Percentiles rank a stretch among this genome's conserved stretches.
phyloP scores from a whole-genome alignment of 345 rosid genomes.

The Eucalyptus paniculata region DNA sequence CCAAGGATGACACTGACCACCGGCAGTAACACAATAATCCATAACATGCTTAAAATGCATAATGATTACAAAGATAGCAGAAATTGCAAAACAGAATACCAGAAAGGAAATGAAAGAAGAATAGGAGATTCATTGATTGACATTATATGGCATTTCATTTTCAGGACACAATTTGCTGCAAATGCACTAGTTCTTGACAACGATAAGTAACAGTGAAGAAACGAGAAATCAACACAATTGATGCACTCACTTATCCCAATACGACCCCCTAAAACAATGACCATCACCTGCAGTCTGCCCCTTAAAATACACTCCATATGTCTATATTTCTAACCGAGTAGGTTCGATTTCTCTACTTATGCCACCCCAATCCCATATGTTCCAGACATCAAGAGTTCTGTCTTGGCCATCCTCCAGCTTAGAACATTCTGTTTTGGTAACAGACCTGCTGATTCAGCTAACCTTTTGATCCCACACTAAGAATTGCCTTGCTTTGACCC shows the following conservation, averaged over 20 bases:
- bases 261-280: neutral
- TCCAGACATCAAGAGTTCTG: neutral
- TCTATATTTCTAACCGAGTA: neutral
- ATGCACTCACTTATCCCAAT: neutral
- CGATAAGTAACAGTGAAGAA: neutral
- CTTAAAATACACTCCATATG: neutral
- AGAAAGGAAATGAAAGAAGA: neutral
- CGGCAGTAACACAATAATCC: neutral
- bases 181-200: neutral
- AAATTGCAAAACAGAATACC: neutral
- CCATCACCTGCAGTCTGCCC: neutral
- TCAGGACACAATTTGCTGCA: neutral
- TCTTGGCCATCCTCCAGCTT: neutral
- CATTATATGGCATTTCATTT: neutral
- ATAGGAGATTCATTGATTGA: neutral
- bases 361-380: neutral
- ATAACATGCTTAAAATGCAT: neutral
- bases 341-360: neutral
- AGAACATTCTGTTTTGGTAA: neutral
- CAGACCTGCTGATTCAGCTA: neutral
- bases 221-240: neutral
- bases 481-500: neutral
- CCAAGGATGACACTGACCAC: neutral
- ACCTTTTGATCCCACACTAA: neutral
- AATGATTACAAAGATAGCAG: neutral